These are phyloP conservation scores for Salix arbutifolia DNA, from an alignment of 345 rosid genomes.

Conservation along the genomic window DNA sequence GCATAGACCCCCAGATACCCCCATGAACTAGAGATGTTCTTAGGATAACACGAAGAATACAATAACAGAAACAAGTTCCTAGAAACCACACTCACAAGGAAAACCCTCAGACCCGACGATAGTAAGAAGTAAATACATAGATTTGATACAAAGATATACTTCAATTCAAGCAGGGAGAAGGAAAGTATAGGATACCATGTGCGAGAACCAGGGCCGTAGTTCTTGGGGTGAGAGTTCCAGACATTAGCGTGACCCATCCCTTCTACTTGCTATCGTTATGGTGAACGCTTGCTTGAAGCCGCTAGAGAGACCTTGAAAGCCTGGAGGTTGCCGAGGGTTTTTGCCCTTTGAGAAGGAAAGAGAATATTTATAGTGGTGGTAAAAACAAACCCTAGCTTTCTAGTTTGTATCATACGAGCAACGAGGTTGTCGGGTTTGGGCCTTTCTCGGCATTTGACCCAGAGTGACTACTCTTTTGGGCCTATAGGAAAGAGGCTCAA, in stretches of 20 bases:
- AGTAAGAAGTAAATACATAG: not conserved
- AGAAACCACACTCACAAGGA: not conserved
- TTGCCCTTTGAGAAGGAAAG: not conserved
- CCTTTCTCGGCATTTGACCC: not conserved
- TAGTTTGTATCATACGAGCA: not conserved
- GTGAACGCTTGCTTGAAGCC: not conserved
- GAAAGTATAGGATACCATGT: slow-evolving; percentile 29
- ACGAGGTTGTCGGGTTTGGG: not conserved
- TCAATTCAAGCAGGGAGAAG: not conserved
- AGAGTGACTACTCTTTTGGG: not conserved
- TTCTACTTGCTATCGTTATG: not conserved
- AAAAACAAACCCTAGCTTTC: not conserved
- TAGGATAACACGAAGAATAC: not conserved
- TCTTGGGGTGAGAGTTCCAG: slow-evolving; percentile 62
- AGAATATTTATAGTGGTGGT: not conserved
- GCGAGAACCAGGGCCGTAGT: slow-evolving; percentile 54
- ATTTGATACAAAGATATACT: not conserved
- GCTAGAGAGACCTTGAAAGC: not conserved
- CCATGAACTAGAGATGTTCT: too few species aligned
- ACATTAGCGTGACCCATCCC: slow-evolving; percentile 53
- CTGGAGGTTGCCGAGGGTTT: not conserved
- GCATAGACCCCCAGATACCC: not conserved
- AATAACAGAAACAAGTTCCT: not conserved
- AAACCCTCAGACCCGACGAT: not conserved
- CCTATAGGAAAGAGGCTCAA: not conserved